Evolutionary conservation across 768 basidiomycete genomes (phyloP).

Genomic region (Pleurotus sapidus): DNA sequence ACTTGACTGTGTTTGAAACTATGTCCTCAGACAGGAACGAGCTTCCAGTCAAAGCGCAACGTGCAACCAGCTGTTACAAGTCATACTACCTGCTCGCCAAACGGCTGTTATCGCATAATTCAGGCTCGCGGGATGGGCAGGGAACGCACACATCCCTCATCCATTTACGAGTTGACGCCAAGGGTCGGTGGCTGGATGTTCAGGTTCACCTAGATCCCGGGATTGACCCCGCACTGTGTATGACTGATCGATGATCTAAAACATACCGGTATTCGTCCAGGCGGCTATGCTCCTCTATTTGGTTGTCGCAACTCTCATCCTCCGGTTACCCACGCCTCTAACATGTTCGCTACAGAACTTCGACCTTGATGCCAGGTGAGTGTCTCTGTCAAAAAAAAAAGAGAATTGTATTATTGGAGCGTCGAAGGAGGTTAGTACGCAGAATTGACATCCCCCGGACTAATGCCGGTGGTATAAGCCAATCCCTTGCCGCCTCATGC

Average conservation of each 20-base stretch:
- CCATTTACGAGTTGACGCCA: background rate
- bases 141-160: background rate
- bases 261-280: background rate
- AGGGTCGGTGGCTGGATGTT: conserved; percentile 1
- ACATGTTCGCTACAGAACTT: background rate
- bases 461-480: no score
- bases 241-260: background rate
- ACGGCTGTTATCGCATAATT: background rate
- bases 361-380: background rate
- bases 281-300: background rate
- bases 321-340: no score
- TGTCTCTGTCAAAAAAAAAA: background rate
- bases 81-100: no score
- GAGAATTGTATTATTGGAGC: no score
- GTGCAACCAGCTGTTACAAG: background rate
- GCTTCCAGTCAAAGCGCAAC: background rate
- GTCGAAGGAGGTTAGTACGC: no score
- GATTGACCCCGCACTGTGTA: background rate
- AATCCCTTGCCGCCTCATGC: no score
- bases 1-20: no score
- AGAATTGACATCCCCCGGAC: no score
- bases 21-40: conserved; percentile 1
- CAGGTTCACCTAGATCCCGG: conserved; percentile 5
- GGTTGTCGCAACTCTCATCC: no score
- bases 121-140: conserved; percentile 4